phyloP scores from a whole-genome alignment of 1,284 basidiomycete genomes.

The Meira nashicola region DNA sequence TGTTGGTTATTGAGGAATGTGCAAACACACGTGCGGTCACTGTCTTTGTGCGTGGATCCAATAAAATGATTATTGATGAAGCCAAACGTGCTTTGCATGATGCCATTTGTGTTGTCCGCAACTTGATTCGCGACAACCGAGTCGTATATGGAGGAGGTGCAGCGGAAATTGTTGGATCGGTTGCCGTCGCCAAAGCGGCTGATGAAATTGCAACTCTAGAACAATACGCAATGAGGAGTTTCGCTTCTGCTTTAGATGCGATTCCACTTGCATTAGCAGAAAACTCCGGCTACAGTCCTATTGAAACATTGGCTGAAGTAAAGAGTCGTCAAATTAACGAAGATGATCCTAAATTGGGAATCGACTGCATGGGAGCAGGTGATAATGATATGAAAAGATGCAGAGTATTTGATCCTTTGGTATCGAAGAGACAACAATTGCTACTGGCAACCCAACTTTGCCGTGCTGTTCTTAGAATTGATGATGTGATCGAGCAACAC shows the following conservation, averaged over 20 bases:
- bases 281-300: slow-evolving; percentile 92
- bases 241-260: slow-evolving; percentile 85
- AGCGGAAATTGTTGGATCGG: slow-evolving; percentile 88
- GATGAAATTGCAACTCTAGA: slow-evolving; percentile 96
- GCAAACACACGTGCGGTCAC: slow-evolving; percentile 95
- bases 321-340: slow-evolving; percentile 90
- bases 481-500: slow-evolving; percentile 51
- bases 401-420: slow-evolving; percentile 92
- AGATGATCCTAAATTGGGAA: slow-evolving; percentile 76
- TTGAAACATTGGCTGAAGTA: slow-evolving; percentile 89
- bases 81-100: slow-evolving; percentile 96
- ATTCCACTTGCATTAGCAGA: slow-evolving; percentile 92
- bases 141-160: slow-evolving; percentile 98
- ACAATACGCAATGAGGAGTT: slow-evolving; percentile 99
- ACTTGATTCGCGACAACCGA: slow-evolving; percentile 88
- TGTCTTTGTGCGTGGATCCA: slow-evolving; percentile 92
- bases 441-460: slow-evolving; percentile 88
- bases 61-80: slow-evolving; percentile 97
- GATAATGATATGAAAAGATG: slow-evolving; percentile 86
- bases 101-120: slow-evolving; percentile 93
- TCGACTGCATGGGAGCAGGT: slow-evolving; percentile 82
- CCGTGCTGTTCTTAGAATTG: slow-evolving; percentile 54
- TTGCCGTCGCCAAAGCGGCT: slow-evolving; percentile 87
- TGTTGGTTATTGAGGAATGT: slow-evolving; percentile 98
- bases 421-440: slow-evolving; percentile 95